Evolutionary conservation across 305 asterid genomes (phyloP), one percentile per base, ranked within the genome.

Genomic region (Vinca major): DNA sequence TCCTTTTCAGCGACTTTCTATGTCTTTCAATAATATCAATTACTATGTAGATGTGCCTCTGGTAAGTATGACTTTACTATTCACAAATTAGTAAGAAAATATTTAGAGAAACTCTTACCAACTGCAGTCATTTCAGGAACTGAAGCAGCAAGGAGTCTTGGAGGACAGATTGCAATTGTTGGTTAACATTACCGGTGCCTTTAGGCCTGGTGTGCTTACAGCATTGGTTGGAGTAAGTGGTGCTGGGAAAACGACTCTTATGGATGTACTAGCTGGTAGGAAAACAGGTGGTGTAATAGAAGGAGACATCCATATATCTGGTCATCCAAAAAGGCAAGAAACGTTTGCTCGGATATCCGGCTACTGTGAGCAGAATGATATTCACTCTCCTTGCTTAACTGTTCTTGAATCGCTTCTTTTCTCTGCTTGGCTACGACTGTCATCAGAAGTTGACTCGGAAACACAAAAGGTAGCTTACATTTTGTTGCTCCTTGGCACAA

Each of bases 381-480:
- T 92, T 60, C 98, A 92, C 79, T 90, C 98, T 50, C 98, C 98
- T 66, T 88, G 96, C 85, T 85, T 92, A 74, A 92, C 98, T 21
- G 81, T 92, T 77, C 82, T 78, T 7, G 98, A 92, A 83, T 92
- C 98, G 63, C 90, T 92, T 77, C 75, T 88, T 60, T 90, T 88
- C 87, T 92, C 98, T 68, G 97, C 96, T 73, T 87, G 93, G 95
- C 82, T 92, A 66, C 93, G 98, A 43, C 79, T 92, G 75, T 74
- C 96, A 63, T 76, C 89, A 54, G 91, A 88, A 76, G 84, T 92
- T 71, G 91, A 88, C 78, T 66, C 81, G 81, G 87, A 88, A 80
- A 92, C 95, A 37, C 98, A 90, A 79, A 78, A 83, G 97, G 98
- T 92, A 83, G 49, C 47, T 40, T 14, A 64, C 69, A 48, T 19